Evolutionary conservation across 2,329 filamentous ascomycete species (phyloP).

Genomic region (Phialophora macrospora): DNA sequence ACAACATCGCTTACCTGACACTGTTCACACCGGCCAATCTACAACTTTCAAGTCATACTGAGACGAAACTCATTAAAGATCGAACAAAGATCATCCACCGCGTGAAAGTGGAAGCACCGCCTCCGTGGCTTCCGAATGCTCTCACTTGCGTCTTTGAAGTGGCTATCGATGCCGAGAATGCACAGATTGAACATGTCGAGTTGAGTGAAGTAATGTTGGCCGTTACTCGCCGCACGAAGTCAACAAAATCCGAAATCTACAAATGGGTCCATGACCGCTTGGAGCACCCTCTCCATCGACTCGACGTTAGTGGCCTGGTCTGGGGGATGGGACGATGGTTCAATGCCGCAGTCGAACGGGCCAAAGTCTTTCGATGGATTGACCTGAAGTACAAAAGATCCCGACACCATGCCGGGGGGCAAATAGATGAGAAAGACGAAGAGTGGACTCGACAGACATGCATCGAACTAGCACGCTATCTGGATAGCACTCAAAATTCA

Average conservation of each 20-base stretch:
- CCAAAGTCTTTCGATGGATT: slow-evolving; percentile 33
- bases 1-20: slow-evolving; percentile 26
- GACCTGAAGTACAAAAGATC: slow-evolving; percentile 19
- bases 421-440: slow-evolving; percentile 4
- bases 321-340: slow-evolving; percentile 39
- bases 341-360: slow-evolving; percentile 33
- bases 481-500: slow-evolving; percentile 25
- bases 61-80: slow-evolving; percentile 17
- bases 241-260: slow-evolving; percentile 23
- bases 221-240: slow-evolving; percentile 4
- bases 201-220: slow-evolving; percentile 14
- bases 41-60: slow-evolving; percentile 25
- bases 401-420: not conserved
- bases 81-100: slow-evolving; percentile 31
- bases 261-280: slow-evolving; percentile 35
- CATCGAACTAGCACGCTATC: slow-evolving; percentile 29
- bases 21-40: slow-evolving; percentile 38
- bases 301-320: slow-evolving; percentile 34
- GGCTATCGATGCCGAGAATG: slow-evolving; percentile 29
- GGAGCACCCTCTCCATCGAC: slow-evolving; percentile 28
- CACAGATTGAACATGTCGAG: slow-evolving; percentile 25
- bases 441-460: slow-evolving; percentile 18
- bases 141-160: slow-evolving; percentile 32
- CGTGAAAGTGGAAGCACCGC: slow-evolving; percentile 31
- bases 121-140: slow-evolving; percentile 34